Percentiles rank a stretch among this genome's conserved stretches.
phyloP scores from a whole-genome alignment of 1,139 yeast species.

The Kodamaea suecica region DNA sequence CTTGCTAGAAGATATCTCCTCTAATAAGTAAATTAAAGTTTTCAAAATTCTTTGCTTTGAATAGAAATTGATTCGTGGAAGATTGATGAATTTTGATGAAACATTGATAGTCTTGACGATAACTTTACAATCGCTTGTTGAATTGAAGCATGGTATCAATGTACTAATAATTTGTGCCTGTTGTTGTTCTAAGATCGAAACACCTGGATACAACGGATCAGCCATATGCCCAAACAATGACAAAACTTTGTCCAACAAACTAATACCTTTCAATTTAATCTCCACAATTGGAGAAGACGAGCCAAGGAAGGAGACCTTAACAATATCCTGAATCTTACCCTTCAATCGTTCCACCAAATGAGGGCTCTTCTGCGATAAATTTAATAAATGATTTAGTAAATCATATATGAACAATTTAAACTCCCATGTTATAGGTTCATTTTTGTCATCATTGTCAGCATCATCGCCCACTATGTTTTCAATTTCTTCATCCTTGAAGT shows the following conservation, averaged over 20 bases:
- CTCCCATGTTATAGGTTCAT: constrained; percentile 70
- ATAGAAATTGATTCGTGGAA: constrained; percentile 45
- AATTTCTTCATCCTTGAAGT: constrained; percentile 45
- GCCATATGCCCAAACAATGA: constrained; percentile 51
- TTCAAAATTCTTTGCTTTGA: constrained; percentile 61
- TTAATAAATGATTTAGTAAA: constrained; percentile 52
- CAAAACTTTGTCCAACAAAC: constrained; percentile 47
- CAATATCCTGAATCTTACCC: constrained; percentile 62
- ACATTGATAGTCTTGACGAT: constrained; percentile 79
- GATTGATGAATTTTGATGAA: constrained; percentile 68
- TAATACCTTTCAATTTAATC: constrained; percentile 64
- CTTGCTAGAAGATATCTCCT: constrained; percentile 51
- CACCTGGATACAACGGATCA: constrained; percentile 73
- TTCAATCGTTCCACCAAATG: constrained; percentile 43
- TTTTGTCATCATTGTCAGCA: constrained; percentile 32
- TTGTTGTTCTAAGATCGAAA: constrained; percentile 79
- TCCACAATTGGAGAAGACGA: constrained; percentile 68
- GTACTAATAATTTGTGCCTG: constrained; percentile 95
- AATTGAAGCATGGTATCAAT: constrained; percentile 80
- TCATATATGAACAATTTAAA: constrained; percentile 62
- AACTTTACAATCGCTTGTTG: constrained; percentile 68
- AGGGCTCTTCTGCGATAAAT: constrained; percentile 38
- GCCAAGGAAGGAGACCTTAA: constrained; percentile 80
- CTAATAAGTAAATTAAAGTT: constrained; percentile 65
- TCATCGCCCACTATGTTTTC: constrained; percentile 42